Base-by-base conservation (phyloP, 176 grass and related monocot species). In the Olyra latifolia region DNA sequence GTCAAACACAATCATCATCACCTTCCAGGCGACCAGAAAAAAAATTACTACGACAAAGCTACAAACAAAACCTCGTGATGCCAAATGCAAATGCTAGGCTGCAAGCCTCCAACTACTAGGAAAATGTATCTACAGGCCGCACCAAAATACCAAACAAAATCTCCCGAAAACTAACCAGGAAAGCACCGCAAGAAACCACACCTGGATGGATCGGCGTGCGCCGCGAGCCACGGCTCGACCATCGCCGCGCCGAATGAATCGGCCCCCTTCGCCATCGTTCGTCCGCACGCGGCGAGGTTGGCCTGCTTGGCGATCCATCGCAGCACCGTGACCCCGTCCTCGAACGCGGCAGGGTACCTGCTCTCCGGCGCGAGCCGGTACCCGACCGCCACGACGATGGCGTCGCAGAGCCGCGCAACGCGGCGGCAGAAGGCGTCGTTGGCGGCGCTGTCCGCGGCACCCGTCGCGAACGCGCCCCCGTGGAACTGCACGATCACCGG, bases 201-300 rank as follows among this genome's bases (percentile, higher is more conserved):
- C 93, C 93, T 96, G 35, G 93, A 96, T 56, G 90, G 90, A 92
- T 96, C 93, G 25, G 85, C 93, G 82, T 96, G 93, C 29, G 93
- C 87, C 1, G 93, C 93, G 24, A 96, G 71, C 93, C 93, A 96
- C 17, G 93, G 93, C 47, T 96, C 93, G 10, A 96, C 85, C 85
- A 89, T 66, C 0, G 93, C 87, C 24, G 90, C 85, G 4, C 93
- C 93, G 69, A 96, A 90, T 19, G 87, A 78, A 63, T 96, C 93
- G 11, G 83, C 71, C 9, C 50, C 76, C 7, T 68, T 84, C 43
- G 75, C 79, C 65, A 88, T 68, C 10, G 85, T 84, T 71, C 89
- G 87, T 2, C 87, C 76, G 66, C 90, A 96, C 11, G 81, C 87
- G 3, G 93, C 93, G 35, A 96, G 86, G 69, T 92, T 90, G 45